phyloP scores from a whole-genome alignment of 495 filamentous ascomycete genomes.

The Antarctomyces pellizariae region DNA sequence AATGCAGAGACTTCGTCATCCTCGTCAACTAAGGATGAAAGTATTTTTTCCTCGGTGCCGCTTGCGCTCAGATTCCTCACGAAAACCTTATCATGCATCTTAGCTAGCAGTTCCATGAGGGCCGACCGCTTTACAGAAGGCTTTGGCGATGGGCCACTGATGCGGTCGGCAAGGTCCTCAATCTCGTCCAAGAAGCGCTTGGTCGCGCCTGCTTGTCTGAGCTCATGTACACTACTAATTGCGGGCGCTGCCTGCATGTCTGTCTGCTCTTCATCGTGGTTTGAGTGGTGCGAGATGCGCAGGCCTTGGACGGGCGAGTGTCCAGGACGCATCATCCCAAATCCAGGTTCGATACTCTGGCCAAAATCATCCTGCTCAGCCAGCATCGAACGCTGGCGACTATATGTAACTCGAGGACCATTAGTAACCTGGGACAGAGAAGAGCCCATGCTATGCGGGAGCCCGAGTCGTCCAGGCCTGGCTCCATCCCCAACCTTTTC shows the following conservation, averaged over 20 bases:
- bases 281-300: too few species aligned
- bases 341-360: conserved; percentile 1
- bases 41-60: conserved; percentile 42
- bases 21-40: conserved; percentile 28
- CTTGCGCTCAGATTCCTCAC: conserved; percentile 51
- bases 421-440: too few species aligned
- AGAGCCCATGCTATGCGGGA: too few species aligned
- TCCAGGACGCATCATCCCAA: too few species aligned
- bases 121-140: conserved; percentile 23
- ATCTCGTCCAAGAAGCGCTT: conserved; percentile 59
- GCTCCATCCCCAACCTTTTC: too few species aligned
- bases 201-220: conserved; percentile 68
- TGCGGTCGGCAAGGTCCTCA: conserved; percentile 64
- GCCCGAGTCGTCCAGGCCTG: too few species aligned
- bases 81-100: conserved; percentile 41
- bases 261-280: conserved; percentile 29
- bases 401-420: conserved; percentile 23
- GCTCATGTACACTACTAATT: conserved; percentile 72
- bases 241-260: conserved; percentile 27
- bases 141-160: conserved; percentile 30
- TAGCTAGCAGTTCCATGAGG: conserved; percentile 45
- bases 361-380: conserved; percentile 20
- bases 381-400: conserved; percentile 23
- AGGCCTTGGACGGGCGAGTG: too few species aligned
- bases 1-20: conserved; percentile 32